Evolutionary conservation across 441 rosid genomes (phyloP), one percentile per base, ranked within the genome.

Genomic region (Erodium texanum): DNA sequence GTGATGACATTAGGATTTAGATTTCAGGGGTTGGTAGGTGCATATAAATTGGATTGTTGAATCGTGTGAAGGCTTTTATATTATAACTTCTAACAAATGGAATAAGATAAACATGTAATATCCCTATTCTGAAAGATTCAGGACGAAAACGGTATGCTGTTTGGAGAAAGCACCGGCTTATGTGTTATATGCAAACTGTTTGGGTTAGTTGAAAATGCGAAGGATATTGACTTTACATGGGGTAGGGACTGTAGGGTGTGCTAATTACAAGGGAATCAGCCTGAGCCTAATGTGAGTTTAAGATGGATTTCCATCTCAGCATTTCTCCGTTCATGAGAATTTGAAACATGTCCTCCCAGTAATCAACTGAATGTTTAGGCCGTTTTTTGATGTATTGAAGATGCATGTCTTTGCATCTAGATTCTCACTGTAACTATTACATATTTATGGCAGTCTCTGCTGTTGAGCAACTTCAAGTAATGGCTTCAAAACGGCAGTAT

Each of bases 401-500:
- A 36, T 67, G 63, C 3, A 67, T 36, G 22, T 58, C 19, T 32
- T 63, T 70, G 41, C 61, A 32, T 70, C 18, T 52, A 66, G 66
- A 22, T 73, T 69, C 71, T 64, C 24, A 70, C 24, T 15, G 45
- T 7, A 69, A 68, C 38, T 20, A 29, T 77, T 77, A 76, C 72
- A 34, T 64, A 34, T 77, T 43, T 68, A 66, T 80, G 72, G 73
- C 88, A 95, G 99, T 95, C 64, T 95, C 99, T 79, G 98, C 99
- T 76, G 91, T 95, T 68, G 99, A 95, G 82, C 99, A 95, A 76
- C 98, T 95, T 78, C 99, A 95, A 81, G 86, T 88, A 72, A 92
- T 95, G 99, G 93, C 99, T 48, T 95, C 99, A 62, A 95, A 95
- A 83, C 83, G 98, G 54, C 97, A 92, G 69, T 92, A 95, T 78